A percentile compares a stretch with the other conserved stretches of the same genome.
phyloP scores from a whole-genome alignment of 352 stramenopile genomes.

The Achlya hypogyna region DNA sequence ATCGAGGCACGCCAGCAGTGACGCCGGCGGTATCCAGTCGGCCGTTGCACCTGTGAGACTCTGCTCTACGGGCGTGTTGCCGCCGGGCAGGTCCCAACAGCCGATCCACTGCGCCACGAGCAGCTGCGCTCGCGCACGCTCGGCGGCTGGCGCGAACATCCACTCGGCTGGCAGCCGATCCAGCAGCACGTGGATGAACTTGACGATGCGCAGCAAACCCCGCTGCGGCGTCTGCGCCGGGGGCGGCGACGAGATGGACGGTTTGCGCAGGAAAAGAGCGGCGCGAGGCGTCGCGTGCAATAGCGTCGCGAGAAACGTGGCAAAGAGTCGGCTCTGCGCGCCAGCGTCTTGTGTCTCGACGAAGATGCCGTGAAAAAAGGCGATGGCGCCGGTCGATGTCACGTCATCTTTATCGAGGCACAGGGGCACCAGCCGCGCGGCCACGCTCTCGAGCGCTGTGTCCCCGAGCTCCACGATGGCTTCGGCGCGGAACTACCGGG shows the following conservation, averaged over 20 bases:
- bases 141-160: constrained; percentile 2
- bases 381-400: neutral
- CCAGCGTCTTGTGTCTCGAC: neutral
- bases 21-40: neutral
- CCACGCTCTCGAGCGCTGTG: neutral
- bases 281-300: neutral
- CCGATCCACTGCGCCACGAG: neutral
- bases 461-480: neutral
- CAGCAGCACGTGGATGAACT: neutral
- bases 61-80: neutral
- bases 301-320: neutral
- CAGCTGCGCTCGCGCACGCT: neutral
- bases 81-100: neutral
- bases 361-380: neutral
- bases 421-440: neutral
- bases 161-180: constrained; percentile 1
- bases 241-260: neutral
- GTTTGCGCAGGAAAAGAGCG: neutral
- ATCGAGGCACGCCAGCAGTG: constrained; percentile 4
- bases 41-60: neutral
- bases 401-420: neutral
- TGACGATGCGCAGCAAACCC: neutral
- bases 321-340: neutral
- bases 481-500: constrained; percentile 2
- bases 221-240: neutral